phyloP scores from a whole-genome alignment of 257 asterid genomes.

The Gynochthodes officinalis region DNA sequence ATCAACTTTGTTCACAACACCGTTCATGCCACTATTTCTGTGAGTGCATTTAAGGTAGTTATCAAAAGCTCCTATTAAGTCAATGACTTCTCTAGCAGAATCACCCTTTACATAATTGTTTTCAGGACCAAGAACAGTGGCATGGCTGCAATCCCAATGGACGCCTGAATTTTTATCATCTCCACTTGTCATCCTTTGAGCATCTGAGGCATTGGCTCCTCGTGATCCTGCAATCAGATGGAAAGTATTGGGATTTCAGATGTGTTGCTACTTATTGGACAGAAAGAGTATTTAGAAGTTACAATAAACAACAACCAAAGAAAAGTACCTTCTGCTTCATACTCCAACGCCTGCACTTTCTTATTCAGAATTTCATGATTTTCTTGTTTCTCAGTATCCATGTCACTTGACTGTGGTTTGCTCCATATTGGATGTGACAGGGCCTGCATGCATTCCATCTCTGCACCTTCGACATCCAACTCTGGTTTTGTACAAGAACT shows the following conservation, averaged over 20 bases:
- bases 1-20: slow-evolving; percentile 45
- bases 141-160: slow-evolving; percentile 23
- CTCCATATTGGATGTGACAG: slow-evolving; percentile 31
- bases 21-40: slow-evolving; percentile 29
- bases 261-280: slow-evolving; percentile 9
- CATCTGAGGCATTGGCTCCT: slow-evolving; percentile 20
- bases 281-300: slow-evolving; percentile 1
- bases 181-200: slow-evolving; percentile 23
- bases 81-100: slow-evolving; percentile 63
- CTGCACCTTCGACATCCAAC: slow-evolving; percentile 45
- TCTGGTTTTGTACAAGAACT: slow-evolving; percentile 89
- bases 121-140: slow-evolving; percentile 26
- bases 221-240: slow-evolving; percentile 28
- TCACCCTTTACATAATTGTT: slow-evolving; percentile 25
- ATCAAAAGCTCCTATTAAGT: slow-evolving; percentile 80
- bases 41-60: slow-evolving; percentile 39
- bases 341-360: slow-evolving; percentile 25
- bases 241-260: slow-evolving; percentile 9
- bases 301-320: slow-evolving; percentile 2
- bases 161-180: slow-evolving; percentile 30
- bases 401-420: slow-evolving; percentile 27
- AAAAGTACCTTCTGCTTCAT: slow-evolving; percentile 36
- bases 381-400: slow-evolving; percentile 30
- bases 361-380: slow-evolving; percentile 23
- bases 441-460: slow-evolving; percentile 27